Evolutionary conservation across 176 grass and related monocot species (phyloP).

Genomic region (Musa acuminata): DNA sequence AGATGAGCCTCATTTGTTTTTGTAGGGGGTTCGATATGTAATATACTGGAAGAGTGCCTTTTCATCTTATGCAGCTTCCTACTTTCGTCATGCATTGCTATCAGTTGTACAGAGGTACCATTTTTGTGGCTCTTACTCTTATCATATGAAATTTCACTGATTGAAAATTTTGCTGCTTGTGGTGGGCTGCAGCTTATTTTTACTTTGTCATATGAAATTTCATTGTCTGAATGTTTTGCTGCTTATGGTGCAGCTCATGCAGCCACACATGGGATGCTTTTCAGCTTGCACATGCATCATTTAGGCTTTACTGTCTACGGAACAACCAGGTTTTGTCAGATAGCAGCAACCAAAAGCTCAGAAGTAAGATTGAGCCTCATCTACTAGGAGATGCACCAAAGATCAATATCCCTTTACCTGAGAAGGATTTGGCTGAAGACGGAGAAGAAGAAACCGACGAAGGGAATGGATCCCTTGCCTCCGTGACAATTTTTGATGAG

Average conservation of each 20-base stretch:
- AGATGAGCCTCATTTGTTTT: neutral
- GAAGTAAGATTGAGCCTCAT: slow-evolving; percentile 67
- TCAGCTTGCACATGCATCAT: slow-evolving; percentile 95
- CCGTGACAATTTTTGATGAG: slow-evolving; percentile 83
- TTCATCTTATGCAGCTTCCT: slow-evolving; percentile 76
- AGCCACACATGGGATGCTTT: slow-evolving; percentile 99
- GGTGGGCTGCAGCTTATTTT: slow-evolving; percentile 38
- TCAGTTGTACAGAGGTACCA: slow-evolving; percentile 91
- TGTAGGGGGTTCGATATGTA: slow-evolving; percentile 87
- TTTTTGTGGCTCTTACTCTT: neutral
- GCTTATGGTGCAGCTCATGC: slow-evolving; percentile 55
- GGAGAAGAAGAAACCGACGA: slow-evolving; percentile 54
- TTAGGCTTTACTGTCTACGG: slow-evolving; percentile 64
- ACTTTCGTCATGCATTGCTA: slow-evolving; percentile 85
- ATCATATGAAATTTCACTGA: neutral
- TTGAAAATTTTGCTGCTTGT: slow-evolving; percentile 18
- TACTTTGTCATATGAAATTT: neutral
- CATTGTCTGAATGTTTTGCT: slow-evolving; percentile 13
- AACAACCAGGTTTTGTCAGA: slow-evolving; percentile 58
- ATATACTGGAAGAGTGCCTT: slow-evolving; percentile 98
- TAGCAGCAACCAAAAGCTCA: slow-evolving; percentile 34
- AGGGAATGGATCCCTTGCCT: slow-evolving; percentile 22
- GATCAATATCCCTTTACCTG: slow-evolving; percentile 52
- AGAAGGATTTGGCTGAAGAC: slow-evolving; percentile 44
- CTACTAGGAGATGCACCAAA: slow-evolving; percentile 86